Evolutionary conservation across 2,329 filamentous ascomycete species (phyloP).

Genomic region (Penicillium verrucosum): DNA sequence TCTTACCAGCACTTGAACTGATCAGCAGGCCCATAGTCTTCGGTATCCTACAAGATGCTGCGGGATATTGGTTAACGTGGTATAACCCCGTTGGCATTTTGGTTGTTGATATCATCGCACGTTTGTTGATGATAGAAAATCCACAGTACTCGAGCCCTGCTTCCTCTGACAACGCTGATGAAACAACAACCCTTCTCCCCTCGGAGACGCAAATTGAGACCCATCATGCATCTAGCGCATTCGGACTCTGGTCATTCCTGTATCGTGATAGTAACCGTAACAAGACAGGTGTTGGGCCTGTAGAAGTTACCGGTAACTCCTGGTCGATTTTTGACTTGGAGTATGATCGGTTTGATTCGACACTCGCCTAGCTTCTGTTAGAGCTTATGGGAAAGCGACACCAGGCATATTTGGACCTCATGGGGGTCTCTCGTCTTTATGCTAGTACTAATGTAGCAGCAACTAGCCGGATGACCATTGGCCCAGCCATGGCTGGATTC

Average conservation of each 20-base stretch:
- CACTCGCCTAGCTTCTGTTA: not conserved
- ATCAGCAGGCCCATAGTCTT: slow-evolving; percentile 18
- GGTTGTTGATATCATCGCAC: slow-evolving; percentile 21
- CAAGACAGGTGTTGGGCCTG: not conserved
- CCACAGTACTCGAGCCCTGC: not conserved
- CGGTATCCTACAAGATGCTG: slow-evolving; percentile 19
- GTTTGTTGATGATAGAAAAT: slow-evolving; percentile 27
- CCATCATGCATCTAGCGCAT: not conserved
- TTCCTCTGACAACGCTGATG: not conserved
- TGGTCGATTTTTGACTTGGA: not conserved
- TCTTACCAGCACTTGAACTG: slow-evolving; percentile 14
- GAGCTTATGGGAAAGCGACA: not conserved
- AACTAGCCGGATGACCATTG: not conserved
- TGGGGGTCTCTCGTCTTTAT: not conserved
- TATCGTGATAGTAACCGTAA: slow-evolving; percentile 3
- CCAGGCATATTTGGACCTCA: not conserved
- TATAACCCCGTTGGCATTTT: slow-evolving; percentile 15
- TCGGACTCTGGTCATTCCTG: slow-evolving; percentile 13
- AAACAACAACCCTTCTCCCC: not conserved
- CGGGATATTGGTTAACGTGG: slow-evolving; percentile 27
- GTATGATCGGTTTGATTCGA: not conserved
- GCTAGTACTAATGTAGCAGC: not conserved
- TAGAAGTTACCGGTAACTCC: not conserved
- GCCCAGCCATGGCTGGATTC: not conserved
- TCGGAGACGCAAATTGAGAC: not conserved